These are phyloP conservation scores for Fusarium illudens DNA, from an alignment of 2,329 filamentous ascomycete species.

Conservation along the genomic window DNA sequence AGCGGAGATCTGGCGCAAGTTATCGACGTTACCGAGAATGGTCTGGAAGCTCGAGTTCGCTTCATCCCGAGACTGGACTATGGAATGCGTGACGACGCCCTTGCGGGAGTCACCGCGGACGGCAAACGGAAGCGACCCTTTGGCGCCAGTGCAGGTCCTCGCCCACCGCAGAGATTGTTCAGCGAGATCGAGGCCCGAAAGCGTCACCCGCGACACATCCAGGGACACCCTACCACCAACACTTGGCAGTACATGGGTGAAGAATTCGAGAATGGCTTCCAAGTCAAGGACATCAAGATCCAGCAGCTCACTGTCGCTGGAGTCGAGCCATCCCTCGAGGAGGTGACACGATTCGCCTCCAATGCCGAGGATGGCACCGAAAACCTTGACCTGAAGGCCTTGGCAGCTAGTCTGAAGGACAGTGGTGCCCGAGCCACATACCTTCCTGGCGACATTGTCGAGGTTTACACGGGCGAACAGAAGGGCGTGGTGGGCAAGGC, in stretches of 20 bases:
- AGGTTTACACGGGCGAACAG: conserved; percentile 95
- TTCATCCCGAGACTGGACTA: conserved; percentile 94
- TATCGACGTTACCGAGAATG: conserved; percentile 91
- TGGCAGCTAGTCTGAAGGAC: conserved; percentile 89
- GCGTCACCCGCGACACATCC: conserved; percentile 72
- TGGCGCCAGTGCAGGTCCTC: conserved; percentile 65
- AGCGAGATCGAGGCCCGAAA: conserved; percentile 94
- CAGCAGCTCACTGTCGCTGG: conserved; percentile 85
- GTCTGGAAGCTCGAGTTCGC: conserved; percentile 84
- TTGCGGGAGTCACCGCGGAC: conserved; percentile 58
- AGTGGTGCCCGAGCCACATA: conserved; percentile 84
- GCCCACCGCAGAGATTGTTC: conserved; percentile 89
- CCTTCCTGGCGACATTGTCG: conserved; percentile 92
- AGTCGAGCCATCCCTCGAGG: conserved; percentile 91
- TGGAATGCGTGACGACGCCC: conserved; percentile 79
- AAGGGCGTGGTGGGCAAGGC: conserved; percentile 88
- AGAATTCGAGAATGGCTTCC: conserved; percentile 90
- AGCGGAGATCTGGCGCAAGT: conserved; percentile 91
- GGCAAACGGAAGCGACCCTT: conserved; percentile 82
- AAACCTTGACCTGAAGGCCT: conserved; percentile 88
- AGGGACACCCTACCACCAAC: conserved; percentile 78
- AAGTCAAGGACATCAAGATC: conserved; percentile 93
- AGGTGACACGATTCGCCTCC: conserved; percentile 92
- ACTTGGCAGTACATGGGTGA: conserved; percentile 88
- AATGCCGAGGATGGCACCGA: conserved; percentile 91